phyloP scores from a whole-genome alignment of 352 stramenopile genomes.

The Globisporangium mamillatum region DNA sequence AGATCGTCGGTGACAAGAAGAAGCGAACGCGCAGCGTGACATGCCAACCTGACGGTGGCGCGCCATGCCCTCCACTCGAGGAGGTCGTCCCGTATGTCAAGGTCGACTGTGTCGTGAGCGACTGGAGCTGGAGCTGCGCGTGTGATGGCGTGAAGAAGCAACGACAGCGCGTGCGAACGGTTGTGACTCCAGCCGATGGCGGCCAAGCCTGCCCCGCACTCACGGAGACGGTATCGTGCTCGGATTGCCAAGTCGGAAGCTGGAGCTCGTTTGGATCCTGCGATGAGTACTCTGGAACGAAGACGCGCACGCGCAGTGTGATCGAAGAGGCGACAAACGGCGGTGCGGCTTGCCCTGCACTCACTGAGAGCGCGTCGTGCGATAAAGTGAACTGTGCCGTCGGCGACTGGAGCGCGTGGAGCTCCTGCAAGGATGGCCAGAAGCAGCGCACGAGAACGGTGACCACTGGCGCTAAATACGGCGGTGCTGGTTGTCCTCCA shows the following conservation, averaged over 20 bases:
- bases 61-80: slow-evolving; percentile 36
- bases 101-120: slow-evolving; percentile 39
- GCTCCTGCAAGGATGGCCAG: slow-evolving; percentile 16
- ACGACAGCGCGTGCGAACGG: slow-evolving; percentile 24
- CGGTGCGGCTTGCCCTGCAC: slow-evolving; percentile 31
- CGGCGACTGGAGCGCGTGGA: slow-evolving; percentile 45
- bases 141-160: slow-evolving; percentile 37
- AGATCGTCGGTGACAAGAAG: slow-evolving; percentile 34
- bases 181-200: slow-evolving; percentile 36
- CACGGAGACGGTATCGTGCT: slow-evolving; percentile 36
- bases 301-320: slow-evolving; percentile 33
- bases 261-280: slow-evolving; percentile 39
- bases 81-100: slow-evolving; percentile 37
- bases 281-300: slow-evolving; percentile 29
- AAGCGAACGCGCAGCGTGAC: slow-evolving; percentile 37
- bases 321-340: slow-evolving; percentile 27
- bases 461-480: slow-evolving; percentile 18
- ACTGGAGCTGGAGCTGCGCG: slow-evolving; percentile 33
- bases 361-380: slow-evolving; percentile 29
- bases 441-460: slow-evolving; percentile 23
- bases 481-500: slow-evolving; percentile 20
- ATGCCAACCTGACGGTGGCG: slow-evolving; percentile 35
- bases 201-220: slow-evolving; percentile 37
- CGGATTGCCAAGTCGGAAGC: slow-evolving; percentile 26
- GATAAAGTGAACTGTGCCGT: slow-evolving; percentile 58